Evolutionary conservation across 2,329 filamentous ascomycete species (phyloP).

Genomic region (Stemphylium vesicarium): DNA sequence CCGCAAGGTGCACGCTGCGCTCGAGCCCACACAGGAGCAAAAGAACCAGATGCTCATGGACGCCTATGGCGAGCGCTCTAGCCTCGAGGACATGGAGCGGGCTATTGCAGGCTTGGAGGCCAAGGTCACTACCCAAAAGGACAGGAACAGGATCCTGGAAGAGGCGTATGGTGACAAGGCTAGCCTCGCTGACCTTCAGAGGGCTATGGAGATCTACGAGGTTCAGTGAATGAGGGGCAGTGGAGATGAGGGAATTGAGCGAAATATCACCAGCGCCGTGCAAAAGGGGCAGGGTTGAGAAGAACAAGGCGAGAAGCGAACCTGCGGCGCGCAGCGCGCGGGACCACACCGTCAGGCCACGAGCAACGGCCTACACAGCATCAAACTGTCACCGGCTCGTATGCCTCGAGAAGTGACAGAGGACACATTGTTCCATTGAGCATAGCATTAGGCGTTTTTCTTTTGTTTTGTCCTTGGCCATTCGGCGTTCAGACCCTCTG

Average conservation of each 20-base stretch:
- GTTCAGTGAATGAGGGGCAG: no score
- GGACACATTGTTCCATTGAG: slow-evolving; percentile 2
- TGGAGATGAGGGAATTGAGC: no score
- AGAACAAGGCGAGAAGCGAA: background rate
- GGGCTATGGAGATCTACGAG: slow-evolving; percentile 54
- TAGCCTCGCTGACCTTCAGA: slow-evolving; percentile 53
- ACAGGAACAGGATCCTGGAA: slow-evolving; percentile 51
- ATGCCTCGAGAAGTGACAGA: slow-evolving; percentile 17
- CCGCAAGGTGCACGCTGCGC: slow-evolving; percentile 29
- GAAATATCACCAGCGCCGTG: slow-evolving; percentile 16
- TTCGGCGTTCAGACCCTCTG: background rate
- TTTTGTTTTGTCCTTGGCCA: background rate
- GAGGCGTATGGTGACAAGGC: slow-evolving; percentile 56
- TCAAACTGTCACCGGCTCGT: slow-evolving; percentile 4
- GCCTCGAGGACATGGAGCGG: slow-evolving; percentile 43
- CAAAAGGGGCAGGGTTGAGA: background rate
- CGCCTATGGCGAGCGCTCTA: slow-evolving; percentile 40
- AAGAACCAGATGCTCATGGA: slow-evolving; percentile 41
- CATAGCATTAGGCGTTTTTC: slow-evolving; percentile 1
- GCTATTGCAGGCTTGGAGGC: slow-evolving; percentile 37
- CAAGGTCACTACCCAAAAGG: slow-evolving; percentile 38
- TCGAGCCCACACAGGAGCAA: slow-evolving; percentile 38
- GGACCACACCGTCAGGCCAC: slow-evolving; percentile 19
- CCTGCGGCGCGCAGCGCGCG: slow-evolving; percentile 14
- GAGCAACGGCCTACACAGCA: slow-evolving; percentile 1